phyloP scores from a whole-genome alignment of 2,329 filamentous ascomycete genomes.

The Bipolaris gigantea region DNA sequence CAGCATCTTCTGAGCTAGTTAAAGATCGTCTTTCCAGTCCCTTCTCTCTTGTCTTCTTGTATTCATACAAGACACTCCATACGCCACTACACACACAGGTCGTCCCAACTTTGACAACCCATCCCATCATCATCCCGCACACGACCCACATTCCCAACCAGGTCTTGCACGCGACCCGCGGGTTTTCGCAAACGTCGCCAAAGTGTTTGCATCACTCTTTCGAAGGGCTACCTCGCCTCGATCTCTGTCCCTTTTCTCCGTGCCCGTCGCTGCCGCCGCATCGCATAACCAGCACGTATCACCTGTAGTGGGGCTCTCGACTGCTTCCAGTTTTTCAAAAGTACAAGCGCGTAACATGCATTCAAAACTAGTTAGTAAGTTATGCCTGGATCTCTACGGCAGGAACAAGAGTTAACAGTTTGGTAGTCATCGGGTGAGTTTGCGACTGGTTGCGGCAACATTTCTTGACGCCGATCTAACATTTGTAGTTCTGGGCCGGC shows the following conservation, averaged over 20 bases:
- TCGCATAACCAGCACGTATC: conserved; percentile 64
- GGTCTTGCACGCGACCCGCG: conserved; percentile 25
- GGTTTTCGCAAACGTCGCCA: conserved; percentile 60
- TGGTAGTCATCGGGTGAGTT: conserved; percentile 43
- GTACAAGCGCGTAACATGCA: conserved; percentile 70
- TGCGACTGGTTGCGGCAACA: conserved; percentile 12
- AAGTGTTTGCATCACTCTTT: conserved; percentile 87
- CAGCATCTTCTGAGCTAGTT: conserved; percentile 12
- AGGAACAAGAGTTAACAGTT: conserved; percentile 28
- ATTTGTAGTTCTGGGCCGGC: conserved; percentile 82
- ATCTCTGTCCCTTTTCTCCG: conserved; percentile 71
- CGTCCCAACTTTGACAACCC: conserved; percentile 5
- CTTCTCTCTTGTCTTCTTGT: conserved; percentile 13
- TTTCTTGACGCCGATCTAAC: conserved; percentile 35
- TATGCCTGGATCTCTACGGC: not conserved
- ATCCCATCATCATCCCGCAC: conserved; percentile 20
- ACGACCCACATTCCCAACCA: conserved; percentile 16
- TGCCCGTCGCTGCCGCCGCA: conserved; percentile 73
- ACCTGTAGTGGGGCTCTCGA: conserved; percentile 44
- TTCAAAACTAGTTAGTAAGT: conserved; percentile 85
- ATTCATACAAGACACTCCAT: conserved; percentile 15
- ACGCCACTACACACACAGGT: conserved; percentile 2
- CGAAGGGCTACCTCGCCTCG: conserved; percentile 63
- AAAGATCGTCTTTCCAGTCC: conserved; percentile 18
- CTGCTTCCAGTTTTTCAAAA: conserved; percentile 41